Evolutionary conservation across 116 monocot genomes (phyloP), one percentile per base, ranked within the genome.

Genomic region (Cymodocea nodosa): DNA sequence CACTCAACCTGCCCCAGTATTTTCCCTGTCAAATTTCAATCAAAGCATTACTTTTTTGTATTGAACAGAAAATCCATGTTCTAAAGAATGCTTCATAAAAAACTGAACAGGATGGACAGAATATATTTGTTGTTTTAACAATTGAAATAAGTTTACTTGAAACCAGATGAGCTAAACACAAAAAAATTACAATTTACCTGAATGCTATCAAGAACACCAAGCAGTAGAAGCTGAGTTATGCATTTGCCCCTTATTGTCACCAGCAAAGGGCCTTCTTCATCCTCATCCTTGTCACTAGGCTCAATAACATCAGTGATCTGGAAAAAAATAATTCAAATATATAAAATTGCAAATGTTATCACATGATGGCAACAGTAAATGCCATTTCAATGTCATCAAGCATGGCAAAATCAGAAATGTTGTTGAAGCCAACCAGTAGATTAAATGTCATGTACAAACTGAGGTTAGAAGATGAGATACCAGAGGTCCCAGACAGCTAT

Each of bases 171-270:
- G 20, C n/a, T 19, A 18, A 54, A 6, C 4, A 54, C n/a, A 30
- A 54, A 50, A 23, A 49, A 20, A 65, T n/a, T n/a, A 11, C 24
- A 50, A 37, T 17, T 64, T 79, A 95, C 95, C 89, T 99, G 98
- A 69, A 99, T 99, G 44, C 80, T 79, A 58, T 99, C 84, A 65
- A 99, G 86, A 44, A 81, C 86, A 71, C 92, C 89, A 30, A 99
- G 64, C 56, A 99, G 77, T 61, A 88, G 73, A 30, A 99, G 77
- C 62, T 99, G 98, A 63, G 98, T 89, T 35, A 99, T 84, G 69
- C 98, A 92, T 81, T 92, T 99, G 18, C 89, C 83, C 65, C 92
- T 86, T 59, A 99, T 68, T 14, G 82, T 79, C 54, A 84, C 92
- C 77, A 99, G 74, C 57, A 80, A 65, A 69, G 86, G 79, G 64